Evolutionary conservation across 805 yeast genomes (phyloP).

Genomic region (Lachancea lanzarotensis): DNA sequence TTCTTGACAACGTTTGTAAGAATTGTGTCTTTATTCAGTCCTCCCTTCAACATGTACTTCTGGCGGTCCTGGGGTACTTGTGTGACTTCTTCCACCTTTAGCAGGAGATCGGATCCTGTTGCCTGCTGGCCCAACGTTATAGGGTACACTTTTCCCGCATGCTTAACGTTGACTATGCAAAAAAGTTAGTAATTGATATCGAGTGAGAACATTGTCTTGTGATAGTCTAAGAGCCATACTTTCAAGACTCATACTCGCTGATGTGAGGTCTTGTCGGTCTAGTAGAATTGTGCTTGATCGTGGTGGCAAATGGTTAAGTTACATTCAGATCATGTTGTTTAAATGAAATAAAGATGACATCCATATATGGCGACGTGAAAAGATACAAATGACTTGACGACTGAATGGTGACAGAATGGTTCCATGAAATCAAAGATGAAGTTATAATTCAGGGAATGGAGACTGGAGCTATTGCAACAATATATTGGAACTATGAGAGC

Average conservation of each 20-base stretch:
- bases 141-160: constrained; percentile 62
- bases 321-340: too few relatives aligned
- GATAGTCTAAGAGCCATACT: background rate
- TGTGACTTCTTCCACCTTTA: constrained; percentile 63
- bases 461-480: too few relatives aligned
- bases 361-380: too few relatives aligned
- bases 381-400: too few relatives aligned
- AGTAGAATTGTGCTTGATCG: background rate
- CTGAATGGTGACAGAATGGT: too few relatives aligned
- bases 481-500: too few relatives aligned
- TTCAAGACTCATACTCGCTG: constrained; percentile 2
- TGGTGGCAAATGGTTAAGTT: background rate
- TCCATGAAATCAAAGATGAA: too few relatives aligned
- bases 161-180: constrained; percentile 42
- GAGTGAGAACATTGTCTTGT: background rate
- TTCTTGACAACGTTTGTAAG: constrained; percentile 45
- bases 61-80: constrained; percentile 85
- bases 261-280: background rate
- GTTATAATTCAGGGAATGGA: too few relatives aligned
- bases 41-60: constrained; percentile 84
- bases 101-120: constrained; percentile 52
- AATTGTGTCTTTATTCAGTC: constrained; percentile 59
- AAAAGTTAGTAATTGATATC: constrained; percentile 1
- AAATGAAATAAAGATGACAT: too few relatives aligned
- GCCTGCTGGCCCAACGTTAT: constrained; percentile 29